phyloP scores from a whole-genome alignment of 148 eudicot species.

The Arbutus unedo region DNA sequence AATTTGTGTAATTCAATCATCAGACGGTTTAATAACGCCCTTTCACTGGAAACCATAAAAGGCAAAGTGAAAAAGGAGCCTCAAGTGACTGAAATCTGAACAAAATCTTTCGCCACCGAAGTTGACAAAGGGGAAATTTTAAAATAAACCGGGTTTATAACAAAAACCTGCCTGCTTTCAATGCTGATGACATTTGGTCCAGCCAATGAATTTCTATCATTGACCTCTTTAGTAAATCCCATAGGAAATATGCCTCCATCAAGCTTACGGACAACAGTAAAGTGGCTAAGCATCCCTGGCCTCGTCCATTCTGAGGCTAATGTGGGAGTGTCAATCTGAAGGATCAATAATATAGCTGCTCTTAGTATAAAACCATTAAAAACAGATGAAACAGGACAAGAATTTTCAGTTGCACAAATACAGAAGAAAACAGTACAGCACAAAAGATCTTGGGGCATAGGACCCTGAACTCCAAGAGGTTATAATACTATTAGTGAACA shows the following conservation, averaged over 20 bases:
- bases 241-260: constrained; percentile 87
- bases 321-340: constrained; percentile 92
- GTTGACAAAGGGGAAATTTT: neutral
- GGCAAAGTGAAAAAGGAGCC: neutral
- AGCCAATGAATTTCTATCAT: constrained; percentile 65
- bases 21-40: constrained; percentile 79
- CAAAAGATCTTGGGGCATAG: neutral
- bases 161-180: constrained; percentile 70
- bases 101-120: neutral
- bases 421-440: neutral
- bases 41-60: constrained; percentile 57
- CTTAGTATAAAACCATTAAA: neutral
- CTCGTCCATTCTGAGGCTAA: constrained; percentile 76
- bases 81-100: constrained; percentile 3
- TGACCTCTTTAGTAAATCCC: constrained; percentile 70
- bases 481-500: neutral
- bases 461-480: neutral
- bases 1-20: constrained; percentile 84
- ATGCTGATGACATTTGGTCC: constrained; percentile 52
- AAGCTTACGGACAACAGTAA: constrained; percentile 80
- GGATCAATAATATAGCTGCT: constrained; percentile 14
- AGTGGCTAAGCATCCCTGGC: constrained; percentile 77
- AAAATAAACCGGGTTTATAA: constrained; percentile 4
- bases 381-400: neutral
- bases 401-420: constrained; percentile 8